Evolutionary conservation across 805 yeast genomes (phyloP), one percentile per base, ranked within the genome.

Genomic region (Yamadazyma kitorensis): DNA sequence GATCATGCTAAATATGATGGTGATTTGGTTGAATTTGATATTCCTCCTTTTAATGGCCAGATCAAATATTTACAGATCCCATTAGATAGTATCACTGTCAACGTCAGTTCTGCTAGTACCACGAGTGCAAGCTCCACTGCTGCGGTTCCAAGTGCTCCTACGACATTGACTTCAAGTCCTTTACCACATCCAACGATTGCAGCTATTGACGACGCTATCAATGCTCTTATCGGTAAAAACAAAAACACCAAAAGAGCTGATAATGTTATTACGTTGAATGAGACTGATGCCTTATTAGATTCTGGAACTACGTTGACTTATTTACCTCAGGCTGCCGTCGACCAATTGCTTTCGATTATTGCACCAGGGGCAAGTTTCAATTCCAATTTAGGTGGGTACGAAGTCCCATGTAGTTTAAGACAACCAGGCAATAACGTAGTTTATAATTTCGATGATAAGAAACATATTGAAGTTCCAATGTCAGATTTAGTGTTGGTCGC

Each of bases 1-100:
- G 64, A 59, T 41, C 34, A 48, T 14, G 48, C 48, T 25, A 57
- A 57, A 40, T 59, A 52, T 40, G 19, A 30, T 8, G 64, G 57
- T 13, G 35, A 36, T 2, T 37, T 44, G 17, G 42, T 24, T 13
- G 60, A 56, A 18, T 54, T 54, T 64, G 48, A 61, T 24, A 32
- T 48, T 24, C 30, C 27, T 21, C 33, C 26, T n/a, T 6, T 10
- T 11, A 33, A 44, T 18, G 49, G 47, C 17, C 15, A 41, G 4
- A 40, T 43, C 20, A 31, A 23, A 11, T 41, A 44, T 33, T 44
- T 50, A 26, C 46, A 45, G 26, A 45, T 55, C 26, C 52, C 50
- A 2, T 50, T 55, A 32, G 32, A 35, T 13, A 40, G 46, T 19
- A 25, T 54, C 24, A 32, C 43, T 3, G 47, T 47, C n/a, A 23